Base-by-base conservation (phyloP, 2,329 filamentous ascomycete species). In the Aspergillus brasiliensis region DNA sequence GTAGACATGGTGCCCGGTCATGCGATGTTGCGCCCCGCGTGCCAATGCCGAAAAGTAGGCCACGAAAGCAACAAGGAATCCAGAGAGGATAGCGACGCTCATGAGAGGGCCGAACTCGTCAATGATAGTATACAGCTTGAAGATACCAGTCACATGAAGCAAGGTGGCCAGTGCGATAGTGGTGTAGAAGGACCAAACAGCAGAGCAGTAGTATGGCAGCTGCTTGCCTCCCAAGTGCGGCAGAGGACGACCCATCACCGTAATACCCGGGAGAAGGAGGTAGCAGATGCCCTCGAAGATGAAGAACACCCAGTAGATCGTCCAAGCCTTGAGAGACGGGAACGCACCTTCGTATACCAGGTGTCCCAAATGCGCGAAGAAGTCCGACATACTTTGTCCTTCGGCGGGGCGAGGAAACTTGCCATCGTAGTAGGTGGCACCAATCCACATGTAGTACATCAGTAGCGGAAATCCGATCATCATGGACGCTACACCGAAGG, bases 391-490 rank as follows among this genome's bases (percentile, higher is more conserved):
- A 67, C 83, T 88, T 81, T 96, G 84, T 44, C 85, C 90, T 46
- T 85, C 74, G 2, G 80, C 79, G 1, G 87, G 90, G 46, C 81
- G 79, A 15, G 95, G 95, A 54, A 96, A 82, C 64, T 90, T 88
- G 68, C 94, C 94, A 73, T 92, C 82, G 79, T 97, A 99, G 80
- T 94, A 97, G 52, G 89, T 93, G 34, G 94, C 91, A 53, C 95
- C 95, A 76, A 96, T 88, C 93, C 93, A 98, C 93, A 99, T 97
- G 81, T 97, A 98, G 85, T 91, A 97, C 94, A 98, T 98, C 69
- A 99, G 84, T 38, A 88, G 63, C n/a, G 95, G 95, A 78, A 98
- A 99, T 48, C 90, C 87, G 63, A 92, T 84, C 92, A 98, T 98
- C 86, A 97, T 92, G 67, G 85, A 81, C 15, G 85, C 78, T 44